These are phyloP conservation scores for Tulasnella sp. DNA, from an alignment of 768 basidiomycete genomes.

Conservation along the genomic window DNA sequence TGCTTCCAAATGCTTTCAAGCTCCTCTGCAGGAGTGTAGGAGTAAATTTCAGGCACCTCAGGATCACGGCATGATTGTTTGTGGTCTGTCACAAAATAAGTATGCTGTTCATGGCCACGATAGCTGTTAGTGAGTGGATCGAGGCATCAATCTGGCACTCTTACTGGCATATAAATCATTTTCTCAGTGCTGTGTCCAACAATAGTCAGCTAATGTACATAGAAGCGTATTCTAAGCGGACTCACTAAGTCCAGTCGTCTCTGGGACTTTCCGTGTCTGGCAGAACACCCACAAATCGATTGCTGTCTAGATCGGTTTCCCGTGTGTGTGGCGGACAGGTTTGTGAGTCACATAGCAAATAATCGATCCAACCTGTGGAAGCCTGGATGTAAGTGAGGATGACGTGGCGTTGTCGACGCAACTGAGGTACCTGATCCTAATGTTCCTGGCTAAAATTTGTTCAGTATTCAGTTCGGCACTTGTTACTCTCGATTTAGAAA, in stretches of 20 bases:
- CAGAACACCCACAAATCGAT: slow-evolving; percentile 23
- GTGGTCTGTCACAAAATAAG: slow-evolving; percentile 41
- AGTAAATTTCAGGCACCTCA: slow-evolving; percentile 12
- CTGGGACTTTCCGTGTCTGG: slow-evolving; percentile 33
- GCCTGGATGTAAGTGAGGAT: not conserved
- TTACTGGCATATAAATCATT: slow-evolving; percentile 38
- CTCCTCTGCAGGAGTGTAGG: slow-evolving; percentile 16
- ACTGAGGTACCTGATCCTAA: not conserved
- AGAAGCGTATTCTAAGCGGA: slow-evolving; percentile 8
- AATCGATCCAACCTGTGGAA: slow-evolving; percentile 37
- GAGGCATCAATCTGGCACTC: slow-evolving; percentile 17
- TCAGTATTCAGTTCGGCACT: slow-evolving; percentile 21
- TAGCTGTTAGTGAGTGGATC: not conserved
- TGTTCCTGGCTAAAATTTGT: not conserved
- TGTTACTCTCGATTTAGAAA: too few species aligned
- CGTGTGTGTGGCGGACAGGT: slow-evolving; percentile 35
- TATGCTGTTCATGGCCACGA: slow-evolving; percentile 26
- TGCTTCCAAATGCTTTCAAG: slow-evolving; percentile 28
- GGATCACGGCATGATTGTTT: slow-evolving; percentile 32
- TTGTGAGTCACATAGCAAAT: slow-evolving; percentile 35
- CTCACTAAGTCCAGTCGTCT: slow-evolving; percentile 37
- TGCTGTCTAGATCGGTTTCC: slow-evolving; percentile 26
- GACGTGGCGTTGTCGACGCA: not conserved
- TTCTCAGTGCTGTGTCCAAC: slow-evolving; percentile 30
- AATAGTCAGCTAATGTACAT: slow-evolving; percentile 1